Base-by-base conservation (phyloP, 257 asterid genomes). In the Coffea canephora region DNA sequence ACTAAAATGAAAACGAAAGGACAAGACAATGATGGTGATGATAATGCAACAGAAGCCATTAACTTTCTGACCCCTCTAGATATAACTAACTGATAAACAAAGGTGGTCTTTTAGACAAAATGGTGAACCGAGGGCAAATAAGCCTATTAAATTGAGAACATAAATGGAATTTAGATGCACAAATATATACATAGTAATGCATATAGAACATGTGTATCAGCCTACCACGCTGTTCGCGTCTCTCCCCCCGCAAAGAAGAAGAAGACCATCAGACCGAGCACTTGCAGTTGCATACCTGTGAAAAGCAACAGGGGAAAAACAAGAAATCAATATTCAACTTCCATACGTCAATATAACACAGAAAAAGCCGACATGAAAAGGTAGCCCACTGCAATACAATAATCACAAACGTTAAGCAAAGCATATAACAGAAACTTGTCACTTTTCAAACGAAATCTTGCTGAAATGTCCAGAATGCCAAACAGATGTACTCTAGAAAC, bases 251-350 rank as follows among this genome's bases (percentile, higher is more conserved):
- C 99, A 96, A 36, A 96, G 97, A 82, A 96, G 90, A 84, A 96
- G 98, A 87, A 96, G 98, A 79, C 99, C 99, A 89, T 96, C 99
- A 70, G 99, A 94, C 78, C 99, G 96, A 23, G 99, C 99, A 84
- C 99, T 96, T 75, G 99, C 98, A 73, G 98, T 96, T 31, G 99
- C 98, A 81, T 96, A 96, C 99, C 99, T 96, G 71, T 66, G 69
- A 71, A 79, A 49, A 81, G 71, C 4, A 72, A 19, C 52, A 85
- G 57, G 73, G 73, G 73, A 73, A 62, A 77, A 78, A 71, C 84
- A 81, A 78, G 45, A 82, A 34, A 76, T 78, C 77, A 83, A 61
- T 14, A n/a, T 55, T 36, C 18, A 14, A 16, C 25, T 69, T 64
- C 5, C 55, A 67, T 48, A 71, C 59, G 16, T 70, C 5, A 79